Base-by-base conservation (phyloP, 1,284 basidiomycete genomes). In the Ustilago tritici region DNA sequence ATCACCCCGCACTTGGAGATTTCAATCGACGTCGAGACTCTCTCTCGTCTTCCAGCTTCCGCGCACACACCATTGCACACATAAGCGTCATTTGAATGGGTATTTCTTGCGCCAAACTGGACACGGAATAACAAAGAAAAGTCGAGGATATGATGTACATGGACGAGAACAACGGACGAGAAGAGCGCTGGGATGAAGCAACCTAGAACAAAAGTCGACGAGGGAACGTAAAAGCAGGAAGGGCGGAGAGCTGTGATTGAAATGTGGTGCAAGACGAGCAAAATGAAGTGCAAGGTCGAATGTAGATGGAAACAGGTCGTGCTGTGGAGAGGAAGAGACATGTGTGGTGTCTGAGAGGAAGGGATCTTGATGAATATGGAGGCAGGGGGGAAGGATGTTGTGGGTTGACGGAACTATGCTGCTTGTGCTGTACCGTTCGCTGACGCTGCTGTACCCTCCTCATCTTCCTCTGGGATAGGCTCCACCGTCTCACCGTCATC, bases 401-500 rank as follows among this genome's bases (percentile, higher is more conserved):
- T 28, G 36, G 55, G 43, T 8, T 15, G 14, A 31, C 31, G 1
- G 31, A 28, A 9, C 28, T 54, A 54, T 54, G 52, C 52, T 36
- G 52, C 10, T 32, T 54, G 52, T n/a, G 56, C 43, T 11, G 57
- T 43, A 28, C 47, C 49, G 46, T 59, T 46, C 57, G 43, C 53
- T 55, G 53, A 12, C 19, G 32, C 52, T 35, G 41, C 47, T 5
- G 23, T 31, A 10, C 19, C 66, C 10, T 60, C 67, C 43, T 76
- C 74, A 31, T 76, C 74, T 19, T 76, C 68, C 56, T 76, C 74
- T 1, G 64, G 52, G 23, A 76, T 70, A 6, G n/a, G 55, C 28
- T 66, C 62, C 28, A 60, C 58, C 49, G 49, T 62, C 52, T 84
- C 81, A 2, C 74, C 79, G 53, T 86, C 85, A 60, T 86, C 85